phyloP scores from a whole-genome alignment of 1,284 basidiomycete genomes.

The Fomes fomentarius region DNA sequence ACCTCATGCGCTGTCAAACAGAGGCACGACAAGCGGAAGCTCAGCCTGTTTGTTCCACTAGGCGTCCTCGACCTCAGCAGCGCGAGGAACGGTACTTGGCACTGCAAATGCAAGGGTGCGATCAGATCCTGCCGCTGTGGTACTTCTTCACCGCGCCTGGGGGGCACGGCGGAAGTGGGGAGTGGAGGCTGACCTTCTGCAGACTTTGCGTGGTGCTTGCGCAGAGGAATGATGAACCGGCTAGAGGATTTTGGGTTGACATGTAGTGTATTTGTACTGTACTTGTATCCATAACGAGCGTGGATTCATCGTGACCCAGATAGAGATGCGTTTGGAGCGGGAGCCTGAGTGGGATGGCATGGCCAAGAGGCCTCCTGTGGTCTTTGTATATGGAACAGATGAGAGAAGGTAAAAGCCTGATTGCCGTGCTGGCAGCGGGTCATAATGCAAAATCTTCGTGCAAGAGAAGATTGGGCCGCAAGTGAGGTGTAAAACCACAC shows the following conservation, averaged over 20 bases:
- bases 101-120: background rate
- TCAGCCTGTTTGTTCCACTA: background rate
- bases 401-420: too few species aligned
- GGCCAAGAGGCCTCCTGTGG: too few species aligned
- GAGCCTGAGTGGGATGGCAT: too few species aligned
- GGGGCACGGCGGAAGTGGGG: background rate
- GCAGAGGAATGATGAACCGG: background rate
- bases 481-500: too few species aligned
- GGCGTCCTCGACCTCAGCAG: background rate
- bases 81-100: background rate
- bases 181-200: background rate
- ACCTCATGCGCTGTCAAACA: background rate
- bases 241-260: background rate
- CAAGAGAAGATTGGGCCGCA: too few species aligned
- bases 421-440: too few species aligned
- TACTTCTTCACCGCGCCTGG: background rate
- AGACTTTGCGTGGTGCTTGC: background rate
- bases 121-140: background rate
- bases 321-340: too few species aligned
- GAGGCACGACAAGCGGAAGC: background rate
- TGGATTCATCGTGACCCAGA: too few species aligned
- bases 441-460: too few species aligned
- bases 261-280: too few species aligned
- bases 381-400: too few species aligned
- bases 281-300: too few species aligned